These are phyloP conservation scores for Stevia rebaudiana DNA, from an alignment of 140 eudicot genomes.

Conservation along the genomic window DNA sequence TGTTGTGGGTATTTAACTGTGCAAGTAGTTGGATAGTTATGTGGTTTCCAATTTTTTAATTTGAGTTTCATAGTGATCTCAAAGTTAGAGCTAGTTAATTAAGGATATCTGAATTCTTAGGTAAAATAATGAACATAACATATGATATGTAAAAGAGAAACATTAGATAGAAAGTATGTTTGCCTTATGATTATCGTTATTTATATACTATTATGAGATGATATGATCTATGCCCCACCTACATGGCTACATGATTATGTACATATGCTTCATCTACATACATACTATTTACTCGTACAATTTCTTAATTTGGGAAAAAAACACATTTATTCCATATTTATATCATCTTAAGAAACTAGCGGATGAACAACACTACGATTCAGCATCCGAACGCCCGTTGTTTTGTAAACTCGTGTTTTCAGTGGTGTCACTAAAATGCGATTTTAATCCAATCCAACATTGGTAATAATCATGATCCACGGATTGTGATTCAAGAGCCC, in stretches of 20 bases:
- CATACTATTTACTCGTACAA: conserved; percentile 14
- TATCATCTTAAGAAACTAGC: neutral
- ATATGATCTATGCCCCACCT: neutral
- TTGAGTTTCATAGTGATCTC: too few relatives aligned
- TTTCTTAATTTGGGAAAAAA: conserved; percentile 1
- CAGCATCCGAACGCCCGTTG: conserved; percentile 23
- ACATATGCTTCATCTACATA: conserved; percentile 17
- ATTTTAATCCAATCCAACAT: conserved; percentile 89
- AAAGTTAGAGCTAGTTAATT: too few relatives aligned
- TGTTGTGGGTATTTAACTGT: too few relatives aligned
- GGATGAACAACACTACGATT: conserved; percentile 7
- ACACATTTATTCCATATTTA: conserved; percentile 9
- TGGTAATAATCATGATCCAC: conserved; percentile 85
- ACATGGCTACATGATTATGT: conserved; percentile 21
- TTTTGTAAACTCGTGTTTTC: conserved; percentile 26
- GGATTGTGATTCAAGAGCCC: conserved; percentile 85
- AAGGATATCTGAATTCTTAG: neutral
- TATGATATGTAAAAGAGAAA: neutral
- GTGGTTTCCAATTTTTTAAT: too few relatives aligned
- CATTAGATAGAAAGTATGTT: neutral
- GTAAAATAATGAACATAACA: neutral
- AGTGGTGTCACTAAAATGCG: conserved; percentile 46
- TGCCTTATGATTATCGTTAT: conserved; percentile 3
- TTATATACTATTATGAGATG: neutral
- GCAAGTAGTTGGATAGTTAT: too few relatives aligned